Percentiles rank a stretch among this genome's conserved stretches.
These are phyloP conservation scores for Nannochloropsis salina DNA, from an alignment of 108 stramenopile species.

Conservation along the genomic window DNA sequence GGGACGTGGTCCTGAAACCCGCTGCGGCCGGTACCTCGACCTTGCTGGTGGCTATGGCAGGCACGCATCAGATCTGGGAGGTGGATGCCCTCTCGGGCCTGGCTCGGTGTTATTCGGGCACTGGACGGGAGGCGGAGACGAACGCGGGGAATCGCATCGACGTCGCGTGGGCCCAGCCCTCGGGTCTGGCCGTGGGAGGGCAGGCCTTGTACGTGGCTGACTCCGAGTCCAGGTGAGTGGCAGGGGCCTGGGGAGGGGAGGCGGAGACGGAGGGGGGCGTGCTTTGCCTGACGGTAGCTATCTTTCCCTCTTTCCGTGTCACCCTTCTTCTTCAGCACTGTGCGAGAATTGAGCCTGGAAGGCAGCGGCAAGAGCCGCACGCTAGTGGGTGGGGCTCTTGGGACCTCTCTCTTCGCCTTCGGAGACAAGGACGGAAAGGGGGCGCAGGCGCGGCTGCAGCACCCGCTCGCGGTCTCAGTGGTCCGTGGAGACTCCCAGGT, in stretches of 20 bases:
- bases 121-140: slow-evolving; percentile 15
- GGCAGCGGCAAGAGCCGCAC: neutral
- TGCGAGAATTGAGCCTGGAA: neutral
- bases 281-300: neutral
- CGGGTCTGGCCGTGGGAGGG: neutral
- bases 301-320: neutral
- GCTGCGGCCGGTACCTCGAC: neutral
- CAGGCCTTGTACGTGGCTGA: neutral
- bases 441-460: neutral
- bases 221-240: slow-evolving; percentile 9
- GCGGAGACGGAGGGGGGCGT: neutral
- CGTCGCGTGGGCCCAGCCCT: neutral
- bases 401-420: neutral
- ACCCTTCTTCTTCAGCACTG: neutral
- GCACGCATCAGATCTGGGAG: slow-evolving; percentile 15
- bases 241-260: neutral
- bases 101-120: slow-evolving; percentile 11
- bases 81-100: neutral
- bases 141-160: neutral
- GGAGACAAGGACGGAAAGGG: slow-evolving; percentile 14
- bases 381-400: neutral
- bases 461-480: neutral
- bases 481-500: neutral
- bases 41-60: neutral
- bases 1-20: slow-evolving; percentile 1